phyloP scores from a whole-genome alignment of 2,329 filamentous ascomycete genomes.

The Colletotrichum tanaceti region DNA sequence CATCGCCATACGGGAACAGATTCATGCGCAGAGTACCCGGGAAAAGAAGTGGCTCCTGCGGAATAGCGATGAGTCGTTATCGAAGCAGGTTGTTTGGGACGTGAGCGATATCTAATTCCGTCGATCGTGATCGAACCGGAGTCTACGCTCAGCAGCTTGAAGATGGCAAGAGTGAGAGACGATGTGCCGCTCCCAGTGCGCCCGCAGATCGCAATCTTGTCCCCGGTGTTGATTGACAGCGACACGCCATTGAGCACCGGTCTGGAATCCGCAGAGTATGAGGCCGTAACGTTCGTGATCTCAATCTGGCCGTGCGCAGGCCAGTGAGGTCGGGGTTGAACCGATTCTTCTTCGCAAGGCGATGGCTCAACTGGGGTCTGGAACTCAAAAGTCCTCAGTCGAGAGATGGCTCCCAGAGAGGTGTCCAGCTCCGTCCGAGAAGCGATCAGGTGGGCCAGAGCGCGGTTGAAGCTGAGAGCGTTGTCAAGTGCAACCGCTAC shows the following conservation, averaged over 20 bases:
- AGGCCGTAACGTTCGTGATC: constrained; percentile 37
- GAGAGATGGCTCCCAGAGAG: constrained; percentile 44
- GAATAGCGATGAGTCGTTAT: constrained; percentile 48
- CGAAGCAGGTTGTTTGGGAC: constrained; percentile 45
- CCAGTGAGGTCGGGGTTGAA: constrained; percentile 39
- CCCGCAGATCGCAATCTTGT: constrained; percentile 45
- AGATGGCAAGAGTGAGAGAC: constrained; percentile 40
- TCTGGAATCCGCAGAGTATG: constrained; percentile 19
- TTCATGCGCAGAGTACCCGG: constrained; percentile 22
- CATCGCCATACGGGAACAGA: background rate
- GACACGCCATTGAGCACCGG: constrained; percentile 39
- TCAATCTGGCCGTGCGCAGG: constrained; percentile 40
- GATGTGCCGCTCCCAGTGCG: constrained; percentile 44
- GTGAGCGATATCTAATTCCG: constrained; percentile 44
- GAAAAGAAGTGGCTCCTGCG: constrained; percentile 46
- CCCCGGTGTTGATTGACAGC: constrained; percentile 38
- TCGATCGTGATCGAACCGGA: constrained; percentile 47
- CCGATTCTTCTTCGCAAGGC: constrained; percentile 18
- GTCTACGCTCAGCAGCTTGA: constrained; percentile 45
- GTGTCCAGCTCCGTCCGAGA: constrained; percentile 44
- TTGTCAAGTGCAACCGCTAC: constrained; percentile 48
- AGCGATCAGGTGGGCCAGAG: constrained; percentile 42
- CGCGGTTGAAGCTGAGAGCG: constrained; percentile 47
- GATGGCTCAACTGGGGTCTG: constrained; percentile 36
- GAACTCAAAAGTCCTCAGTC: constrained; percentile 41